Percentiles rank a stretch among this genome's conserved stretches.
These are phyloP conservation scores for Ophiosphaerella korrae DNA, from an alignment of 2,329 filamentous ascomycete genomes.

Conservation along the genomic window DNA sequence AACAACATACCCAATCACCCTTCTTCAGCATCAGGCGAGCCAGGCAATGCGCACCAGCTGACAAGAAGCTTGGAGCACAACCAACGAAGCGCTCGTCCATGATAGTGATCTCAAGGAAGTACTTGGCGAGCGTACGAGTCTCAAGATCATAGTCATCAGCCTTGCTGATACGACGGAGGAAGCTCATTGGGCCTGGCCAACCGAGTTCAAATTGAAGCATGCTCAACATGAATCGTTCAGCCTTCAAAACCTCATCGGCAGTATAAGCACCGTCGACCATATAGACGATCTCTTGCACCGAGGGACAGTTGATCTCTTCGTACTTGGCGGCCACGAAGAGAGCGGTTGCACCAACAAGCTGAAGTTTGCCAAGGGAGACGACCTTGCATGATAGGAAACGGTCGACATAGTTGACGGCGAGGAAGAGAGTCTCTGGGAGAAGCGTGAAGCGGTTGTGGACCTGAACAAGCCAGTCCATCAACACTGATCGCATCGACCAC, in stretches of 20 bases:
- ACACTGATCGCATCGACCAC: slow-evolving; percentile 96
- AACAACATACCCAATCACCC: slow-evolving; percentile 80
- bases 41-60: slow-evolving; percentile 90
- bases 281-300: slow-evolving; percentile 92
- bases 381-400: slow-evolving; percentile 94
- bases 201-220: slow-evolving; percentile 96
- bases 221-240: slow-evolving; percentile 96
- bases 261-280: slow-evolving; percentile 96
- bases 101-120: slow-evolving; percentile 93
- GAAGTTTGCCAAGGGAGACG: slow-evolving; percentile 91
- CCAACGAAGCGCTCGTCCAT: slow-evolving; percentile 98
- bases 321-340: slow-evolving; percentile 97
- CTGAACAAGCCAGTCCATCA: slow-evolving; percentile 98
- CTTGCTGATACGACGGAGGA: slow-evolving; percentile 94
- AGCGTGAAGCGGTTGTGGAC: slow-evolving; percentile 91
- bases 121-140: slow-evolving; percentile 93
- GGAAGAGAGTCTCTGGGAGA: slow-evolving; percentile 91
- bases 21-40: slow-evolving; percentile 87
- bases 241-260: slow-evolving; percentile 91
- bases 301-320: slow-evolving; percentile 98
- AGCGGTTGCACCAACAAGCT: slow-evolving; percentile 93
- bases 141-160: slow-evolving; percentile 97
- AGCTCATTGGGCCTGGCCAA: slow-evolving; percentile 99
- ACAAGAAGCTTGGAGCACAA: slow-evolving; percentile 85
- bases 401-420: slow-evolving; percentile 96